A percentile compares a stretch with the other conserved stretches of the same genome.
These are phyloP conservation scores for Colletotrichum sp. DNA, from an alignment of 2,329 filamentous ascomycete genomes.

Conservation along the genomic window DNA sequence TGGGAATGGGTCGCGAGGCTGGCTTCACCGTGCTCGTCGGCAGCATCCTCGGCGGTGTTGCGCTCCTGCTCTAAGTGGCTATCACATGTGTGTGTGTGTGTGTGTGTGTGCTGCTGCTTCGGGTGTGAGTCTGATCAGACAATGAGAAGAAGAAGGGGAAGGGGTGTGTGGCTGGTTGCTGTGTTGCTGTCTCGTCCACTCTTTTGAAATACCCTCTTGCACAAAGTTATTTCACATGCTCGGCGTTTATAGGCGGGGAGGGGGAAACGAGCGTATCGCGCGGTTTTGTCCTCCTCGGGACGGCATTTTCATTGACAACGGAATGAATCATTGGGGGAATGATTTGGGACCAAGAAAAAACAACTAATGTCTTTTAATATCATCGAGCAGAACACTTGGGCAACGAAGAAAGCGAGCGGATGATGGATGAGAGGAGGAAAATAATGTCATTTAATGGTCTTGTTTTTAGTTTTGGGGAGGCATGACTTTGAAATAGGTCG, in stretches of 20 bases:
- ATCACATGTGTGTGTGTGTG: neutral
- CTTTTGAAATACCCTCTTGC: slow-evolving; percentile 14
- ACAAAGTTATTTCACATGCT: slow-evolving; percentile 18
- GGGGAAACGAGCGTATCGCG: neutral
- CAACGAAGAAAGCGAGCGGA: neutral
- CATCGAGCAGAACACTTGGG: neutral
- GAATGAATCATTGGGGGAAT: neutral
- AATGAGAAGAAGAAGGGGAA: neutral
- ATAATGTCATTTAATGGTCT: neutral
- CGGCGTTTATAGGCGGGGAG: slow-evolving; percentile 6
- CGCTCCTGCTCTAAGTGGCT: slow-evolving; percentile 33
- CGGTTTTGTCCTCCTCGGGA: neutral
- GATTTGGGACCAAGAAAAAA: neutral
- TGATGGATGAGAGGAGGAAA: neutral
- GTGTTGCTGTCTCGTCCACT: slow-evolving; percentile 13
- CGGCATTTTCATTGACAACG: neutral
- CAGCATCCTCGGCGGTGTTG: slow-evolving; percentile 44
- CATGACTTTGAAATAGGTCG: neutral
- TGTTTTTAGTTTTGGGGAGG: neutral
- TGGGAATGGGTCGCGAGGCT: slow-evolving; percentile 40
- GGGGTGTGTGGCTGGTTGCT: neutral
- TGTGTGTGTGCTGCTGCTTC: neutral
- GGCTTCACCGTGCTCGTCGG: slow-evolving; percentile 42
- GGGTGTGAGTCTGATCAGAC: too few relatives aligned
- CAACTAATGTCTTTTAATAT: slow-evolving; percentile 13